Evolutionary conservation across 2,329 filamentous ascomycete genomes (phyloP).

Genomic region (Apiospora aurea): DNA sequence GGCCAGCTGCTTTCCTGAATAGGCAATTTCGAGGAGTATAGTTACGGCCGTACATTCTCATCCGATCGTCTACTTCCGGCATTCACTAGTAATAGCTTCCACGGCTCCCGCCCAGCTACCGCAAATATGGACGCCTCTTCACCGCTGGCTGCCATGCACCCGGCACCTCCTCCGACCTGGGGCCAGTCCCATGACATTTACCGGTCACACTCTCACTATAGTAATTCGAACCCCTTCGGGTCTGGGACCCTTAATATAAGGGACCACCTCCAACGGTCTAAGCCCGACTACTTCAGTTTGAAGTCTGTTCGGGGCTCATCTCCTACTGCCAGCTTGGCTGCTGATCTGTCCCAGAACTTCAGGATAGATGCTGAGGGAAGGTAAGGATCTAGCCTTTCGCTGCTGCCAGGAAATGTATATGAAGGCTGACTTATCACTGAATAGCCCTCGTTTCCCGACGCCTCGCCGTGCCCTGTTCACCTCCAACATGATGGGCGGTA

Average conservation of each 20-base stretch:
- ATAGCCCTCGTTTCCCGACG: conserved; percentile 81
- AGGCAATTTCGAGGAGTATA: conserved; percentile 35
- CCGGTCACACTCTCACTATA: conserved; percentile 55
- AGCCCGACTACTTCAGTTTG: conserved; percentile 80
- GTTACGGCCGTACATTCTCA: conserved; percentile 38
- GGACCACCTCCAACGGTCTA: conserved; percentile 69
- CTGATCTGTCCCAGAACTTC: conserved; percentile 96
- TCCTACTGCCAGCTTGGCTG: conserved; percentile 87
- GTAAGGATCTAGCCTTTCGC: conserved; percentile 57
- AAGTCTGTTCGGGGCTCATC: conserved; percentile 85
- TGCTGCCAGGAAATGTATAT: conserved; percentile 36
- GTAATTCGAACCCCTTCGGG: conserved; percentile 60
- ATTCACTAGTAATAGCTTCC: conserved; percentile 20
- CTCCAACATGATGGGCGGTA: conserved; percentile 67
- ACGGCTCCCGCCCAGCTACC: conserved; percentile 9
- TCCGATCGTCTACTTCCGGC: conserved; percentile 15
- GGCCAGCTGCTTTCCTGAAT: conserved; percentile 35
- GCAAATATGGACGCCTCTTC: conserved; percentile 87
- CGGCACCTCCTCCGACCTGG: conserved; percentile 71
- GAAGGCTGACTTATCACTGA: conserved; percentile 30
- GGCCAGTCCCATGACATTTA: conserved; percentile 60
- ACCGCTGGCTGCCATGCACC: conserved; percentile 91
- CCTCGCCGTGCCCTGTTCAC: conserved; percentile 87
- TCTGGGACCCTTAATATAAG: conserved; percentile 78
- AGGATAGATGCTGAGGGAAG: conserved; percentile 85